A percentile compares a stretch with the other conserved stretches of the same genome.
Conservation (phyloP, 1,139 yeast genomes). For the Martiniozyma asiatica region DNA sequence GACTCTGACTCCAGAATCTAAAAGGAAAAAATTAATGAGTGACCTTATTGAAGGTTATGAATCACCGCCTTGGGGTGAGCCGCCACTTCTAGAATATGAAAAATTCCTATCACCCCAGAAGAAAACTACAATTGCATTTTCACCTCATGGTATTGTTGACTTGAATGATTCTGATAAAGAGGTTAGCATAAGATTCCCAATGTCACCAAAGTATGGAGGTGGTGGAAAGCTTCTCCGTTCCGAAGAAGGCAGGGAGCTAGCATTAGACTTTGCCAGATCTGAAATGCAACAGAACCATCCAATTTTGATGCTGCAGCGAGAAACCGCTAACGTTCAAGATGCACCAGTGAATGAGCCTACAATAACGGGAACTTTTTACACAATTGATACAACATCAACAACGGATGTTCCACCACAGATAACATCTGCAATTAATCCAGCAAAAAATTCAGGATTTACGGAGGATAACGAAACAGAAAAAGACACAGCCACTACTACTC, state of each 20-base stretch:
- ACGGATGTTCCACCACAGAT: slow-evolving; percentile 9
- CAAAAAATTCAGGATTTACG: no score
- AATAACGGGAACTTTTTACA: slow-evolving; percentile 4
- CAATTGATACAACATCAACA: slow-evolving; percentile 6
- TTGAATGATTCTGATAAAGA: slow-evolving; percentile 14
- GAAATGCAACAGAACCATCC: slow-evolving; percentile 11
- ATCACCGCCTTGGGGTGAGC: slow-evolving; percentile 20
- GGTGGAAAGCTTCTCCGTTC: slow-evolving; percentile 19
- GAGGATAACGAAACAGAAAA: no score
- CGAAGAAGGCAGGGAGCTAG: slow-evolving; percentile 15
- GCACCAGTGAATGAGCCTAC: slow-evolving; percentile 3
- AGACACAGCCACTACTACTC: no score
- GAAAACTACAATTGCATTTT: slow-evolving; percentile 1
- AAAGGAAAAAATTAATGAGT: slow-evolving; percentile 5
- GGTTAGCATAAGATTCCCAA: slow-evolving; percentile 33
- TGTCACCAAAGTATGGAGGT: slow-evolving; percentile 34
- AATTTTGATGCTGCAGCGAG: slow-evolving; percentile 8
- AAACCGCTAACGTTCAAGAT: neutral
- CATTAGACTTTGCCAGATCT: slow-evolving; percentile 17
- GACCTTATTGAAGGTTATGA: slow-evolving; percentile 12
- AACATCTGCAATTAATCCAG: no score
- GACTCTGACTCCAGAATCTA: slow-evolving; percentile 2
- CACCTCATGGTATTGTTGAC: neutral
- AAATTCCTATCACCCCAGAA: slow-evolving; percentile 7
- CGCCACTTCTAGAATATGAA: slow-evolving; percentile 22